phyloP scores from a whole-genome alignment of 2,329 filamentous ascomycete species.

The Fusarium cicatricum region DNA sequence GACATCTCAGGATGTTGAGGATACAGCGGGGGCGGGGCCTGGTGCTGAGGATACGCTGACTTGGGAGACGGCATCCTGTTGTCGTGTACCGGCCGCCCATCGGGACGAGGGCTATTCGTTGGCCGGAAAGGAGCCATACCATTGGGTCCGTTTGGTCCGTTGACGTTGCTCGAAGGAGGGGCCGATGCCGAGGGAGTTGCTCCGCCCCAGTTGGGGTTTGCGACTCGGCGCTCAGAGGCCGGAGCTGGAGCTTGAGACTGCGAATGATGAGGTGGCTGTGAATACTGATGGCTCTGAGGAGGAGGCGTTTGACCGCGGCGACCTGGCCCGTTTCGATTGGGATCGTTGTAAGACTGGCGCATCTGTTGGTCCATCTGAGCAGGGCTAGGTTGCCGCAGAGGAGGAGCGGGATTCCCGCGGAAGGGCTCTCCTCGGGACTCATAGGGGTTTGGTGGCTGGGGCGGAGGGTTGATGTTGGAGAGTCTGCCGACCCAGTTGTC shows the following conservation, averaged over 20 bases:
- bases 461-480: conserved; percentile 79
- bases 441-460: conserved; percentile 82
- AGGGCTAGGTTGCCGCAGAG: conserved; percentile 78
- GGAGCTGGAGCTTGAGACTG: conserved; percentile 59
- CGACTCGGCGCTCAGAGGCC: conserved; percentile 59
- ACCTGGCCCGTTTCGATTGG: conserved; percentile 43
- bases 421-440: conserved; percentile 75
- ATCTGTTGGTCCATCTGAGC: conserved; percentile 68
- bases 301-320: conserved; percentile 64
- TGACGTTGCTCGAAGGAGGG: conserved; percentile 50
- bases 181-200: conserved; percentile 56
- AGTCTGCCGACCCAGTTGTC: conserved; percentile 70
- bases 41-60: conserved; percentile 82
- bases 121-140: conserved; percentile 74
- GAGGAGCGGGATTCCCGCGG: conserved; percentile 72
- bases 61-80: conserved; percentile 92
- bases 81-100: conserved; percentile 83
- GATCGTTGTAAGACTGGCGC: conserved; percentile 67
- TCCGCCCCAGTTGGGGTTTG: conserved; percentile 68
- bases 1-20: conserved; percentile 73
- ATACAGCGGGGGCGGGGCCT: conserved; percentile 62
- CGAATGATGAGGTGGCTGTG: conserved; percentile 59
- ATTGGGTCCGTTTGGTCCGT: conserved; percentile 51
- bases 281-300: conserved; percentile 57
- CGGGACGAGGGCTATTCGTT: conserved; percentile 81